Evolutionary conservation across 2,329 filamentous ascomycete genomes (phyloP).

Genomic region (Pseudocercospora fuligena): DNA sequence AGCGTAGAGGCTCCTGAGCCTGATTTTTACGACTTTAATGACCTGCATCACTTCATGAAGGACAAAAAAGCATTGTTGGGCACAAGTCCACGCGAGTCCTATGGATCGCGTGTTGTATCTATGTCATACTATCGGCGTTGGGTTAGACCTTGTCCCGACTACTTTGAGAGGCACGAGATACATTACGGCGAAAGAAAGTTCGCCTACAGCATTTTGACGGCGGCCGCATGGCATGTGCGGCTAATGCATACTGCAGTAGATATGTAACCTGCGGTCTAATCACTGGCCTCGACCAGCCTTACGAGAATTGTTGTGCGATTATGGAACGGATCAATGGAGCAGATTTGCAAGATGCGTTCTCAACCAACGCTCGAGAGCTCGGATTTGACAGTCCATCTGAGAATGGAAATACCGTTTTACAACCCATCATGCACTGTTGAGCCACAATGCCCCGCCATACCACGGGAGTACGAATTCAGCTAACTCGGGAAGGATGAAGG

Average conservation of each 20-base stretch:
- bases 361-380: not conserved
- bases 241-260: slow-evolving; percentile 6
- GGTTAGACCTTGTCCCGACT: slow-evolving; percentile 1
- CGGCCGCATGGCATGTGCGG: slow-evolving; percentile 9
- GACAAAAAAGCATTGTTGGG: slow-evolving; percentile 4
- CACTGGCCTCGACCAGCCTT: slow-evolving; percentile 8
- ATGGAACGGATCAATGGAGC: not conserved
- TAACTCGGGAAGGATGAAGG: not conserved
- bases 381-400: not conserved
- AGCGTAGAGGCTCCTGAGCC: not conserved
- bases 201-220: slow-evolving; percentile 9
- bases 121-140: slow-evolving; percentile 2
- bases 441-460: slow-evolving; percentile 11
- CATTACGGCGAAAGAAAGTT: slow-evolving; percentile 2
- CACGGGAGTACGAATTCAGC: not conserved
- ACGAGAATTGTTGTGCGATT: not conserved
- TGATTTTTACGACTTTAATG: slow-evolving; percentile 4
- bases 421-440: not conserved
- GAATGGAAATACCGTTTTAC: not conserved
- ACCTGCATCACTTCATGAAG: slow-evolving; percentile 9
- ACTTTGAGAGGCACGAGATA: not conserved
- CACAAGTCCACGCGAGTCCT: not conserved
- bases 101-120: not conserved
- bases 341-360: not conserved
- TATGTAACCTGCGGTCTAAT: not conserved